Evolutionary conservation across 371 early-diverging fungal genomes (phyloP).

Genomic region (Rhizopus sp.): DNA sequence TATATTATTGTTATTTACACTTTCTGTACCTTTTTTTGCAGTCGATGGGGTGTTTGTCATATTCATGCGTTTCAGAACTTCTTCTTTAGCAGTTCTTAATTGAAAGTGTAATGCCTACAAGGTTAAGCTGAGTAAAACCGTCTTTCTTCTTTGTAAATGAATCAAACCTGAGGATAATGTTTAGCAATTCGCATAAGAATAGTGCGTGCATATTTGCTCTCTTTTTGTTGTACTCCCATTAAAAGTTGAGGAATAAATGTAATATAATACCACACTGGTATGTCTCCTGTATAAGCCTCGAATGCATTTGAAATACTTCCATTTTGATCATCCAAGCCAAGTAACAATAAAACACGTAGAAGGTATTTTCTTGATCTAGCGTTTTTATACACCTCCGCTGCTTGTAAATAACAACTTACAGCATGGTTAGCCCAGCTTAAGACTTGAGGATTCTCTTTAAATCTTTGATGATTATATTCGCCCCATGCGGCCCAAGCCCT

Average conservation of each 20-base stretch:
- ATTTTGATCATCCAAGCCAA: slow-evolving; percentile 87
- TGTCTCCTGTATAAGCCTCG: slow-evolving; percentile 87
- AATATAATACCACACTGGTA: slow-evolving; percentile 97
- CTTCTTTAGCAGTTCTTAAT: slow-evolving; percentile 92
- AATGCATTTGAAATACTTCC: slow-evolving; percentile 80
- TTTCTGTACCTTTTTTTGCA: slow-evolving; percentile 12
- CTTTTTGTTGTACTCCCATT: slow-evolving; percentile 73
- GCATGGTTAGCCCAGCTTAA: slow-evolving; percentile 89
- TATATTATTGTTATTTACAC: background rate
- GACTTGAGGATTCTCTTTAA: slow-evolving; percentile 81
- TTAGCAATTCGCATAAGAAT: slow-evolving; percentile 94
- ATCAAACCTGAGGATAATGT: slow-evolving; percentile 84
- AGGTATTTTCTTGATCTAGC: slow-evolving; percentile 88
- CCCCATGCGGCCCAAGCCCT: slow-evolving; percentile 99
- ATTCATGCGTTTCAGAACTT: slow-evolving; percentile 65
- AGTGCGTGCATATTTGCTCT: slow-evolving; percentile 77
- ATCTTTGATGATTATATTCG: slow-evolving; percentile 89
- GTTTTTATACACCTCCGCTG: slow-evolving; percentile 87
- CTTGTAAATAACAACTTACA: slow-evolving; percentile 96
- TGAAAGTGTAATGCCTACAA: slow-evolving; percentile 87
- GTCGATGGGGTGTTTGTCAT: slow-evolving; percentile 18
- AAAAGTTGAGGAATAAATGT: slow-evolving; percentile 97
- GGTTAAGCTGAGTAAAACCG: slow-evolving; percentile 14
- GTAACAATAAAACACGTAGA: slow-evolving; percentile 91
- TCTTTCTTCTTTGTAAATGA: background rate